Evolutionary conservation across 2,329 filamentous ascomycete genomes (phyloP).

Genomic region (Nannizzia gypsea): DNA sequence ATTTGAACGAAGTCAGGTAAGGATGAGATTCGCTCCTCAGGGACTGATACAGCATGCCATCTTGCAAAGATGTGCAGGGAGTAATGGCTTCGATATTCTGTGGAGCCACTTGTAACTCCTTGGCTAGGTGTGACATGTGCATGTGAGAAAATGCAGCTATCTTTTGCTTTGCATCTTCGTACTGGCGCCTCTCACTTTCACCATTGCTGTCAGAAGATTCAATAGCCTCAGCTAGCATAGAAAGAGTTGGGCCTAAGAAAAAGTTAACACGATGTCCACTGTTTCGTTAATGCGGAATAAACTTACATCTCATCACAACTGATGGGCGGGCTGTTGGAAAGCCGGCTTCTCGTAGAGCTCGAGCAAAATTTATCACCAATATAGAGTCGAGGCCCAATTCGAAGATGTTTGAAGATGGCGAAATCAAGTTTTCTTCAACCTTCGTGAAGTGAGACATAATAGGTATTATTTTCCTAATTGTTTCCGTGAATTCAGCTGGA

Average conservation of each 20-base stretch:
- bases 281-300: slow-evolving; percentile 36
- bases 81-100: slow-evolving; percentile 58
- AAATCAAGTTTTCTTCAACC: slow-evolving; percentile 35
- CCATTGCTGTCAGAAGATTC: slow-evolving; percentile 8
- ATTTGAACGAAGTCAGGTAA: slow-evolving; percentile 68
- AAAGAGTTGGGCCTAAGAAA: slow-evolving; percentile 26
- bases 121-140: slow-evolving; percentile 43
- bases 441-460: slow-evolving; percentile 45
- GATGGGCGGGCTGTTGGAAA: slow-evolving; percentile 52
- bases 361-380: slow-evolving; percentile 60
- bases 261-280: slow-evolving; percentile 14
- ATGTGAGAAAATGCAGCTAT: slow-evolving; percentile 55
- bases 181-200: slow-evolving; percentile 13
- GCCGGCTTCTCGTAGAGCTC: slow-evolving; percentile 51
- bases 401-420: slow-evolving; percentile 57
- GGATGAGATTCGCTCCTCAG: slow-evolving; percentile 45
- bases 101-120: slow-evolving; percentile 40
- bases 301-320: slow-evolving; percentile 50
- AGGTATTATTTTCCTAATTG: slow-evolving; percentile 39
- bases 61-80: slow-evolving; percentile 75
- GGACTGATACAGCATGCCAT: slow-evolving; percentile 69
- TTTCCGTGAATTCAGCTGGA: slow-evolving; percentile 23
- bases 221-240: slow-evolving; percentile 27
- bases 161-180: slow-evolving; percentile 45
- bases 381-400: slow-evolving; percentile 84